A percentile compares a stretch with the other conserved stretches of the same genome.
These are phyloP conservation scores for Chaetomium tenue DNA, from an alignment of 495 filamentous ascomycete species.

Conservation along the genomic window DNA sequence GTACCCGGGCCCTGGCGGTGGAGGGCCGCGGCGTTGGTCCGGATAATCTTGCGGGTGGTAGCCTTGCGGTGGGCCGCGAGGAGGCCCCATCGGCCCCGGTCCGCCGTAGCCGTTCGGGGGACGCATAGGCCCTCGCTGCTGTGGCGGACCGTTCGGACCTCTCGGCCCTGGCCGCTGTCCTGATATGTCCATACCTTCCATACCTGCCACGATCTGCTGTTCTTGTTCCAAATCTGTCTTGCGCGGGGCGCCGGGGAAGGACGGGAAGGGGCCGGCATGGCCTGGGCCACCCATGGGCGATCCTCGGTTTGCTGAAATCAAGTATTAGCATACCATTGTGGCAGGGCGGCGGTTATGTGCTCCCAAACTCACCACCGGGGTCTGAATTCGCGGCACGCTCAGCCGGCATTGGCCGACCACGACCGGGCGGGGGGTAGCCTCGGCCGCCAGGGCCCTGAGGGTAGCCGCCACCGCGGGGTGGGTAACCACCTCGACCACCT, in stretches of 20 bases:
- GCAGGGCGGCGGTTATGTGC: not conserved
- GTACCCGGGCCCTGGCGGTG: constrained; percentile 39
- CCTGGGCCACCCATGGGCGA: constrained; percentile 44
- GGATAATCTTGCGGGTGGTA: constrained; percentile 43
- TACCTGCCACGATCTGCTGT: constrained; percentile 52
- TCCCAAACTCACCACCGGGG: constrained; percentile 36
- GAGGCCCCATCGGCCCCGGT: constrained; percentile 40
- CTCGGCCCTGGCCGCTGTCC: constrained; percentile 40
- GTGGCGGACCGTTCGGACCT: constrained; percentile 29
- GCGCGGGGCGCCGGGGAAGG: constrained; percentile 56
- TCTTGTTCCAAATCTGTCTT: constrained; percentile 48
- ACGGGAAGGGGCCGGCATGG: constrained; percentile 66
- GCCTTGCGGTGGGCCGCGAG: constrained; percentile 38
- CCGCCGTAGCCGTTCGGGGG: constrained; percentile 35
- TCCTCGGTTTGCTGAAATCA: constrained; percentile 33
- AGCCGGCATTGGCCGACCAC: constrained; percentile 41
- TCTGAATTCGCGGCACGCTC: constrained; percentile 37
- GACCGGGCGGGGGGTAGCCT: constrained; percentile 42
- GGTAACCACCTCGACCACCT: constrained; percentile 38
- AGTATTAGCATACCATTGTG: constrained; percentile 13
- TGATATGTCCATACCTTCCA: constrained; percentile 59
- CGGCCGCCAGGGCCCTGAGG: constrained; percentile 36
- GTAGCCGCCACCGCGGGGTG: constrained; percentile 35
- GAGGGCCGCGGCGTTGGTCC: constrained; percentile 41
- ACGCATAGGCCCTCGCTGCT: constrained; percentile 38